Evolutionary conservation across 2,329 filamentous ascomycete species (phyloP).

Genomic region (Microdochium nivale): DNA sequence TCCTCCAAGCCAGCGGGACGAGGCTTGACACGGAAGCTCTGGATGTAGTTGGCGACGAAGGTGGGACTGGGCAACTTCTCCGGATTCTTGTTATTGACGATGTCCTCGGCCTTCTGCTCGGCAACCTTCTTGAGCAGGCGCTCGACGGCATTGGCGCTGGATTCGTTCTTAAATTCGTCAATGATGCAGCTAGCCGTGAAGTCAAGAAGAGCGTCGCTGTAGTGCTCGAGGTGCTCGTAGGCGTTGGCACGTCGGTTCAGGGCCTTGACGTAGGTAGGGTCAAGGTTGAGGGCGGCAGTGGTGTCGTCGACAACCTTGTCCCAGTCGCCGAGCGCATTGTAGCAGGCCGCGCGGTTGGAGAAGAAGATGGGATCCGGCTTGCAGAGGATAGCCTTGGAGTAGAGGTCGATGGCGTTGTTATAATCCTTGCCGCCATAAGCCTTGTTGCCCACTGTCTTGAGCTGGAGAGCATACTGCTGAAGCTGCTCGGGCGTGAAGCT

Average conservation of each 20-base stretch:
- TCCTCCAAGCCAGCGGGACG: slow-evolving; percentile 78
- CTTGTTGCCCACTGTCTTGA: slow-evolving; percentile 95
- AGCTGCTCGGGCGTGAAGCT: slow-evolving; percentile 55
- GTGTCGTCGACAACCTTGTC: slow-evolving; percentile 96
- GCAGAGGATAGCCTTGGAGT: slow-evolving; percentile 93
- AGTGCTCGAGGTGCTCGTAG: slow-evolving; percentile 87
- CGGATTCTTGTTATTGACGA: slow-evolving; percentile 71
- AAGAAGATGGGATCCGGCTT: slow-evolving; percentile 97
- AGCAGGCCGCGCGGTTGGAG: slow-evolving; percentile 96
- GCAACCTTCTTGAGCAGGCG: slow-evolving; percentile 93
- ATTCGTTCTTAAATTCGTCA: slow-evolving; percentile 89
- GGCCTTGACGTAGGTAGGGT: slow-evolving; percentile 95
- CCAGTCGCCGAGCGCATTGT: slow-evolving; percentile 88
- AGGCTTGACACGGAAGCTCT: slow-evolving; percentile 85
- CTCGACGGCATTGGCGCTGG: slow-evolving; percentile 83
- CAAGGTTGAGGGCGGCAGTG: slow-evolving; percentile 85
- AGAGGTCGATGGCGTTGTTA: slow-evolving; percentile 85
- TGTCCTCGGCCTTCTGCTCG: slow-evolving; percentile 85
- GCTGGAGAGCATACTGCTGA: slow-evolving; percentile 78
- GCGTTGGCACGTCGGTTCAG: slow-evolving; percentile 93
- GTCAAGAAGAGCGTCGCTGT: slow-evolving; percentile 90
- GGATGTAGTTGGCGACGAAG: slow-evolving; percentile 96
- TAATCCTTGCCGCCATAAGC: slow-evolving; percentile 93
- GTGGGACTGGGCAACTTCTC: slow-evolving; percentile 90
- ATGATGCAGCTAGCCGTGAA: slow-evolving; percentile 99